Evolutionary conservation across 2,329 filamentous ascomycete species (phyloP).

Genomic region (Pseudogymnoascus sp.): DNA sequence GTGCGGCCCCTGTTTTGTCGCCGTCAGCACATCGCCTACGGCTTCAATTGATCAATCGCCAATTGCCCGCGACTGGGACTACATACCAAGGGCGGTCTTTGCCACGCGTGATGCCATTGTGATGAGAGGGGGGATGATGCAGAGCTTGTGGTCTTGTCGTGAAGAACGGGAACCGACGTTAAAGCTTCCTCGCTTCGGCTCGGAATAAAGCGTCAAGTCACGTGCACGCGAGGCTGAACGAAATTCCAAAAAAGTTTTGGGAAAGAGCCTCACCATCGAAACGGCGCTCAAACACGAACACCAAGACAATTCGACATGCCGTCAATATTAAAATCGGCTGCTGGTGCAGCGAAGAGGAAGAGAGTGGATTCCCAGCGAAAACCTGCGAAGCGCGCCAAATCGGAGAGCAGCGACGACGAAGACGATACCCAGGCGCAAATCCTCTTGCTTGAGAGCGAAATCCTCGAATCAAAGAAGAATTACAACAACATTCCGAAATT

Average conservation of each 20-base stretch:
- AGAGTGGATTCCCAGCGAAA: constrained; percentile 41
- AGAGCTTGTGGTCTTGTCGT: constrained; percentile 25
- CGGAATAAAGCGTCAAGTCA: constrained; percentile 8
- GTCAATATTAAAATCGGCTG: constrained; percentile 13
- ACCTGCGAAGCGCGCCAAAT: constrained; percentile 37
- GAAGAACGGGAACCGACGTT: constrained; percentile 21
- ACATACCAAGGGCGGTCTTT: constrained; percentile 90
- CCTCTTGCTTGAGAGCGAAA: constrained; percentile 67
- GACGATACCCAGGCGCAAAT: constrained; percentile 57
- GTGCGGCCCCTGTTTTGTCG: constrained; percentile 59
- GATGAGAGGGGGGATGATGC: constrained; percentile 51
- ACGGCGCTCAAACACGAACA: constrained; percentile 1
- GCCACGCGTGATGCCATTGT: constrained; percentile 97
- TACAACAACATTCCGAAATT: constrained; percentile 84
- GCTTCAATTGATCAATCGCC: constrained; percentile 10
- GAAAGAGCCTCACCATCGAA: constrained; percentile 4
- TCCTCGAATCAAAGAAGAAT: constrained; percentile 77
- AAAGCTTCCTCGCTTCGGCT: constrained; percentile 10
- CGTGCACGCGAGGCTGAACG: constrained; percentile 10
- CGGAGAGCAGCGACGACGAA: constrained; percentile 34
- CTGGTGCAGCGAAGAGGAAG: constrained; percentile 36
- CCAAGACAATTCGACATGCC: constrained; percentile 22
- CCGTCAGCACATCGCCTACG: constrained; percentile 16
- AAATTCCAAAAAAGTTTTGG: constrained; percentile 13
- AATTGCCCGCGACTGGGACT: constrained; percentile 14